These are phyloP conservation scores for Termitomyces bulborhizus DNA, from an alignment of 768 basidiomycete genomes.

Conservation along the genomic window DNA sequence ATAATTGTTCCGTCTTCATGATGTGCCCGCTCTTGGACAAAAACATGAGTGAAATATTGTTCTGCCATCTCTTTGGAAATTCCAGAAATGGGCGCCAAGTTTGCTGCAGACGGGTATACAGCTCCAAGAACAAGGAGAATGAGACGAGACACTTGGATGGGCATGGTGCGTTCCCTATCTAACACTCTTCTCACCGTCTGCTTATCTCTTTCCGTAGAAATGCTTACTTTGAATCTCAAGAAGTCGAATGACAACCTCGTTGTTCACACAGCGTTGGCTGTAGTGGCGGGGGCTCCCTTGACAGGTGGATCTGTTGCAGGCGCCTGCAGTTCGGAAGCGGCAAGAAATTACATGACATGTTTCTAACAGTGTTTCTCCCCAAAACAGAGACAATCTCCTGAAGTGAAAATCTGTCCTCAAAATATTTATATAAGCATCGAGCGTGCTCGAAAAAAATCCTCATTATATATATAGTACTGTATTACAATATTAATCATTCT, in stretches of 20 bases:
- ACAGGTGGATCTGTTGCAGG: too few species aligned
- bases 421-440: too few species aligned
- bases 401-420: too few species aligned
- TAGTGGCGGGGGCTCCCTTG: too few species aligned
- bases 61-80: background rate
- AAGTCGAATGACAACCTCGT: constrained; percentile 99
- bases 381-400: too few species aligned
- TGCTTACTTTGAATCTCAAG: constrained; percentile 94
- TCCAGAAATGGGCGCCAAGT: background rate
- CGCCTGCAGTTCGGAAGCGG: too few species aligned
- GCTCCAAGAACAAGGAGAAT: background rate
- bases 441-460: too few species aligned
- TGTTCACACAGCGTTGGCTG: too few species aligned
- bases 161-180: constrained; percentile 61
- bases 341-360: too few species aligned
- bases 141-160: constrained; percentile 50
- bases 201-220: constrained; percentile 50
- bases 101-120: background rate
- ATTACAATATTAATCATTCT: too few species aligned
- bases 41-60: background rate
- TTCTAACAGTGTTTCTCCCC: too few species aligned
- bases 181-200: background rate
- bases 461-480: too few species aligned
- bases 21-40: background rate
- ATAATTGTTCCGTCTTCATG: background rate